Conservation (phyloP, 1,139 yeast species). For the Hyphopichia fennica region DNA sequence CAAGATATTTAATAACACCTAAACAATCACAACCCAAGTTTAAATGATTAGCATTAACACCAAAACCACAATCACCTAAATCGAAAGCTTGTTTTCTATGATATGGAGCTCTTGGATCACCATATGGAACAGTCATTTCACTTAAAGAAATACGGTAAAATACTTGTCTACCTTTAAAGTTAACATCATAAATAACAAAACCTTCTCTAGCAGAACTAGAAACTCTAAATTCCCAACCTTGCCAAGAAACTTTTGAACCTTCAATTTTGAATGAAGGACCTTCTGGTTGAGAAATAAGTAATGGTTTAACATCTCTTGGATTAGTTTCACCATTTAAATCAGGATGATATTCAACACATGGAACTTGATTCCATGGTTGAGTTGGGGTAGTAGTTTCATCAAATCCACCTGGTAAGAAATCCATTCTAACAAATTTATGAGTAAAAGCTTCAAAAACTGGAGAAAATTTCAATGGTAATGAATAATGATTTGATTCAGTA, state of each 20-base stretch:
- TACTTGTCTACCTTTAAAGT: constrained; percentile 78
- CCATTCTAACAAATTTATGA: constrained; percentile 69
- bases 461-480: constrained; percentile 78
- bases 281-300: constrained; percentile 77
- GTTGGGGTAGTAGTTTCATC: constrained; percentile 66
- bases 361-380: constrained; percentile 58
- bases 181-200: constrained; percentile 71
- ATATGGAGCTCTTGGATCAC: constrained; percentile 86
- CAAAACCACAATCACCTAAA: constrained; percentile 90
- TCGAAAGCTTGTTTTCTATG: constrained; percentile 94
- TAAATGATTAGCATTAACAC: constrained; percentile 73
- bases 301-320: constrained; percentile 69
- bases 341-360: constrained; percentile 70
- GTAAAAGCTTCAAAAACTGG: constrained; percentile 76
- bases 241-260: constrained; percentile 75
- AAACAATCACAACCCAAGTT: constrained; percentile 86
- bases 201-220: constrained; percentile 82
- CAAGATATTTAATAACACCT: constrained; percentile 81
- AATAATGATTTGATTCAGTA: constrained; percentile 80
- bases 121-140: constrained; percentile 93
- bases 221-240: constrained; percentile 86
- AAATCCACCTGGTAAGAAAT: constrained; percentile 71
- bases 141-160: constrained; percentile 78
- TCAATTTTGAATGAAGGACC: constrained; percentile 76
- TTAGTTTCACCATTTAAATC: constrained; percentile 61